Evolutionary conservation across 805 yeast genomes (phyloP).

Genomic region (Candida argentea): DNA sequence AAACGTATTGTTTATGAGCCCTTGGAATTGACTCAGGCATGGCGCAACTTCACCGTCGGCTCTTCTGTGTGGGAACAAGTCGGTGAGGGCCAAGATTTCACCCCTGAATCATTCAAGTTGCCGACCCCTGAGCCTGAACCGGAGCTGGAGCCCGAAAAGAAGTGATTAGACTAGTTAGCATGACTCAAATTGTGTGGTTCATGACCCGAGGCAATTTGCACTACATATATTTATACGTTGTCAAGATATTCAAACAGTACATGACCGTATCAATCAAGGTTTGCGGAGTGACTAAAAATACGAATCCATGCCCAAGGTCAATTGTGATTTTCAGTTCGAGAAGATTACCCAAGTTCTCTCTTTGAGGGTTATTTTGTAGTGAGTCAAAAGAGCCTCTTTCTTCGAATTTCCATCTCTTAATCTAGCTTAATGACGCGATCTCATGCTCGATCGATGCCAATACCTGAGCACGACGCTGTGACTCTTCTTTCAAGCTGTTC

Average conservation of each 20-base stretch:
- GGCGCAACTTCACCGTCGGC: constrained; percentile 84
- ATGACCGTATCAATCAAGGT: no score
- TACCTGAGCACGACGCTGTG: constrained; percentile 37
- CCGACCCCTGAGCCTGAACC: constrained; percentile 79
- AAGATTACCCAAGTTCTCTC: background rate
- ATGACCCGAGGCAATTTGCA: no score
- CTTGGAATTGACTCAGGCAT: constrained; percentile 83
- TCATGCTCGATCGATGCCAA: constrained; percentile 14
- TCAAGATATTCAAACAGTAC: no score
- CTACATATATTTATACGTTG: no score
- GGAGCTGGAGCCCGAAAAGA: constrained; percentile 22
- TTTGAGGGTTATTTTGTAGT: background rate
- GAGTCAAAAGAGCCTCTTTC: background rate
- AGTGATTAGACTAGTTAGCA: no score
- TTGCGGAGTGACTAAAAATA: no score
- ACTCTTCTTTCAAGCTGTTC: constrained; percentile 50
- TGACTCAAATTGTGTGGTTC: no score
- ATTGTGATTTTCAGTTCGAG: no score
- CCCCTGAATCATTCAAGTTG: constrained; percentile 73
- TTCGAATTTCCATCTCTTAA: background rate
- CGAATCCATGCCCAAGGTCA: no score
- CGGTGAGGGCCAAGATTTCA: constrained; percentile 74
- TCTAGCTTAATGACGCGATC: background rate
- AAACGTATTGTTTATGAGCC: constrained; percentile 86
- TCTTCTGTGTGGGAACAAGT: constrained; percentile 88